Base-by-base conservation (phyloP, 139 green algal species). In the Chlorella sp. region DNA sequence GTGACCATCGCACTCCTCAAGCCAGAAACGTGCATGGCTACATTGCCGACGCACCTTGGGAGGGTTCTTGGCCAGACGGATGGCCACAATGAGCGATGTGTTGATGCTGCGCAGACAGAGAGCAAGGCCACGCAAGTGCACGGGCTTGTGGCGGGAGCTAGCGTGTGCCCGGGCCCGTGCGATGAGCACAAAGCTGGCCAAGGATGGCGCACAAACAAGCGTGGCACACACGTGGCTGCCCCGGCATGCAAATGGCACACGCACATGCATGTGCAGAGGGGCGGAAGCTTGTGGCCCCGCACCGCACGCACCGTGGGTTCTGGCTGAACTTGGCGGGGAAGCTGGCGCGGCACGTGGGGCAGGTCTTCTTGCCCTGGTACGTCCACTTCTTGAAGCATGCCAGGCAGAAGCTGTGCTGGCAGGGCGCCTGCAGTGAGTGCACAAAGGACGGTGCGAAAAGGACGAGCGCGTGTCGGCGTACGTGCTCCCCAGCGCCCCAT, bases 341-440 rank as follows among this genome's bases (percentile, higher is more conserved):
- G 42, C 71, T n/a, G 0, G 83, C 65, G 5, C 94, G 80, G 85
- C 94, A 98, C 14, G 87, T 95, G 5, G 90, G 89, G 77, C 94
- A 98, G 0, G 72, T 90, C 71, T 91, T 91, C 73, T 96, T 96
- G 62, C 80, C 84, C 67, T 93, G 87, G 29, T 74, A 79, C 10
- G 83, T 72, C 89, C 87, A 94, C 33, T 86, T 87, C 49, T 87
- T 90, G 82, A 98, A 93, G 82, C 93, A 98, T 34, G 74, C 85
- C n/a, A 97, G 84, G 83, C 93, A 98, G 80, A 94, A 97, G 80
- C 97, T 98, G 86, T 98, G 93, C 78, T 97, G 93, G 86, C 93
- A 98, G 29, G 93, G 88, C 0, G 93, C 91, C 91, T 96, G 88
- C 66, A 72, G n/a, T n/a, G n/a, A n/a, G n/a, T n/a, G n/a, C n/a